Evolutionary conservation across 495 filamentous ascomycete species (phyloP), one percentile per base, ranked within the genome.

Genomic region (Bacidia rubella): DNA sequence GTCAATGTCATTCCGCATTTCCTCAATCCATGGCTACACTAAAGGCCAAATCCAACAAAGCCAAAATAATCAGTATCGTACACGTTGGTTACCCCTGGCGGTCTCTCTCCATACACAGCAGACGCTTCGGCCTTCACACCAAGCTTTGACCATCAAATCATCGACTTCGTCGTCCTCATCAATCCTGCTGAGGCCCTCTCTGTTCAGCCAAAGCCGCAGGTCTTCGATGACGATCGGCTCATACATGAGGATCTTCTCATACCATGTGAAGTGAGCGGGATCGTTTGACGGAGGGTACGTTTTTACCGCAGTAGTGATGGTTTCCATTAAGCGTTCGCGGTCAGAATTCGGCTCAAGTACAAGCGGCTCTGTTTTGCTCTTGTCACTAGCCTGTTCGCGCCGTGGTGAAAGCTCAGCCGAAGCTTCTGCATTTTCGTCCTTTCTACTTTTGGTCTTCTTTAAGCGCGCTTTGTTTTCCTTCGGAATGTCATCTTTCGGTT

Each of bases 171-270:
- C 74, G 57, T 87, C 80, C 55, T 79, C 79, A 2, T 76, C 75
- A 0, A 79, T 71, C 17, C 70, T 68, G 7, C 69, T 70, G 32
- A 93, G 59, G 3, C 81, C 82, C 27, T 83, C 79, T 17, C 72
- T 74, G 54, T 95, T 95, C 22, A 98, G 64, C 87, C 87, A 97
- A 1, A 65, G 69, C 3, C 89, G 74, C 9, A 98, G 68, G 52
- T 96, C 92, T 65, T 97, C 92, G 1, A 96, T 62, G 0, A 92
- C 72, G 38, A 98, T 83, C 0, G 93, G 88, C 56, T 97, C 90
- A 63, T 90, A 97, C 67, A 95, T 80, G 17, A 97, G 72, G 44
- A 98, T 95, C 65, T 88, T 90, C 69, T 95, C 83, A 50, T 93
- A 72, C 83, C 86, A 96, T 5, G 74, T 86, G 11, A 77, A 80